phyloP scores from a whole-genome alignment of 257 asterid species.

The Lycium barbarum region DNA sequence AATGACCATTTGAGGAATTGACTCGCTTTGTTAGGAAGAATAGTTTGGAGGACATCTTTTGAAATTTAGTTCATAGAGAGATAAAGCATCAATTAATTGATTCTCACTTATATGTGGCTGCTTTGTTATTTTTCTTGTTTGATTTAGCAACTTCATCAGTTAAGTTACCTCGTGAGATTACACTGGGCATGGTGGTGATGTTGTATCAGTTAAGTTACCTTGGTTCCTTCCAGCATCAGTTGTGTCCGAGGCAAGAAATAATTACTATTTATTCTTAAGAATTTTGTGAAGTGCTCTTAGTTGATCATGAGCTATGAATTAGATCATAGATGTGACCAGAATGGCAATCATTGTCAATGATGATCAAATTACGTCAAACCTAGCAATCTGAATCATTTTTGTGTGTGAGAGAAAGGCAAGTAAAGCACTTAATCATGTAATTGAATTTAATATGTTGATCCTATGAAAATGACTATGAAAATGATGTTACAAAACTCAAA shows the following conservation, averaged over 20 bases:
- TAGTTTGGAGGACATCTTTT: slow-evolving; percentile 33
- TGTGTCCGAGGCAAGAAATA: not conserved
- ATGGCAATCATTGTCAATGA: not conserved
- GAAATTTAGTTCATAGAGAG: slow-evolving; percentile 19
- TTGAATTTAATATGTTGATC: not conserved
- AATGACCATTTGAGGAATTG: too few species aligned
- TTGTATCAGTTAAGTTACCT: not conserved
- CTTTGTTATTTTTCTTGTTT: not conserved
- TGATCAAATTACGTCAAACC: not conserved
- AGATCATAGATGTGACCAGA: not conserved
- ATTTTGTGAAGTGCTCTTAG: not conserved
- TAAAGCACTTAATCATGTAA: not conserved
- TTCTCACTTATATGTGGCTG: slow-evolving; percentile 15
- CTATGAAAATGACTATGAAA: slow-evolving; percentile 5
- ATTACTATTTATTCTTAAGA: not conserved
- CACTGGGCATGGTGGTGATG: too few species aligned
- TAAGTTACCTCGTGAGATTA: not conserved
- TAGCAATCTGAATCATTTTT: not conserved
- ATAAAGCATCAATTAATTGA: slow-evolving; percentile 22
- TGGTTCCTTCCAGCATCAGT: slow-evolving; percentile 2
- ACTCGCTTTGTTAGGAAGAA: slow-evolving; percentile 27
- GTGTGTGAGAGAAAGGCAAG: not conserved
- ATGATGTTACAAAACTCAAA: slow-evolving; percentile 11
- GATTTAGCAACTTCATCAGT: slow-evolving; percentile 8
- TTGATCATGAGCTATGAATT: not conserved